A percentile compares a stretch with the other conserved stretches of the same genome.
Evolutionary conservation across 768 basidiomycete species (phyloP).

Genomic region (Myochromella boudieri): DNA sequence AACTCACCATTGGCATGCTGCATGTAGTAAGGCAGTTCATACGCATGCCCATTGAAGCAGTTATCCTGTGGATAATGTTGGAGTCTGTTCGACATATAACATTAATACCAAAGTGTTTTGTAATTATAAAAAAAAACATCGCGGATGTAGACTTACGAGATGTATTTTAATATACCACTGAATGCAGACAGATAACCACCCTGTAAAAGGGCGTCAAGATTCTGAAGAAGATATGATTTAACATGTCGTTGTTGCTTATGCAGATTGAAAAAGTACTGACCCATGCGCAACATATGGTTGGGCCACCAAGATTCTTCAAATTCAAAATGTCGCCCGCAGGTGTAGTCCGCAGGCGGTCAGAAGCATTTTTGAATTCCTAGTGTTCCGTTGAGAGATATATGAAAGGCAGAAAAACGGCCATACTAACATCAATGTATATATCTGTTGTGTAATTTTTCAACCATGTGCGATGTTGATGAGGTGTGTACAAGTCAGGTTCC

Average conservation of each 20-base stretch:
- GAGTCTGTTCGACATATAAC: too few species aligned
- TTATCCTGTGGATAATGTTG: conserved; percentile 57
- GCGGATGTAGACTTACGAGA: conserved; percentile 34
- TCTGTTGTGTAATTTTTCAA: conserved; percentile 45
- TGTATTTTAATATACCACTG: conserved; percentile 42
- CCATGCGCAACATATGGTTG: conserved; percentile 54
- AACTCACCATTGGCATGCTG: conserved; percentile 45
- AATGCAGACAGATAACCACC: conserved; percentile 40
- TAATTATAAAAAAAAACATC: background rate
- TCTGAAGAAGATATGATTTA: too few species aligned
- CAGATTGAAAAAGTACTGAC: conserved; percentile 23
- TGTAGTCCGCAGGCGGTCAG: conserved; percentile 33
- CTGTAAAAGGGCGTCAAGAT: conserved; percentile 42
- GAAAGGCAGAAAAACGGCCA: too few species aligned
- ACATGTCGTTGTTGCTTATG: too few species aligned
- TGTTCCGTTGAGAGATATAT: too few species aligned
- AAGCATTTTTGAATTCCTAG: conserved; percentile 42
- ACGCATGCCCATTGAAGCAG: conserved; percentile 34
- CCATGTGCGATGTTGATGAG: conserved; percentile 38
- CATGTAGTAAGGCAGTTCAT: conserved; percentile 40
- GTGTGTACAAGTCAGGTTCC: conserved; percentile 62
- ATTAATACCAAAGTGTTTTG: too few species aligned
- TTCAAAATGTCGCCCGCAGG: conserved; percentile 37
- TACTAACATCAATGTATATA: conserved; percentile 43
- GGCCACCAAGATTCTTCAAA: conserved; percentile 43